Evolutionary conservation across 768 basidiomycete genomes (phyloP).

Genomic region (Daedalea quercina): DNA sequence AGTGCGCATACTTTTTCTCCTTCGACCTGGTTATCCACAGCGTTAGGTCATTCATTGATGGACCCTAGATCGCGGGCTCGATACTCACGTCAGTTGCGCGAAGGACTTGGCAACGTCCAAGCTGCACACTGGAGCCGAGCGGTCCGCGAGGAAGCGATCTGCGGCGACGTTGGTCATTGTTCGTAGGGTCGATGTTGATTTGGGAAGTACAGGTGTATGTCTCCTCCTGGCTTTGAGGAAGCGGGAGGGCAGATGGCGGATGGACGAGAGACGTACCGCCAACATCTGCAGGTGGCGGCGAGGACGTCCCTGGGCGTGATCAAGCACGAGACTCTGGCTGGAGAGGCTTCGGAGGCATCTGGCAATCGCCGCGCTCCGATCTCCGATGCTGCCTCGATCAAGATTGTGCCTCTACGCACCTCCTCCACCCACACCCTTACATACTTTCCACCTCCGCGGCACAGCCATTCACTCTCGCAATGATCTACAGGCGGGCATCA

Average conservation of each 20-base stretch:
- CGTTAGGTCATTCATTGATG: neutral
- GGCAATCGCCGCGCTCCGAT: neutral
- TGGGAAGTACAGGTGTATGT: neutral
- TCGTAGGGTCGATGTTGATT: neutral
- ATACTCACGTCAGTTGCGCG: conserved; percentile 50
- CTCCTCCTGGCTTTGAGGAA: neutral
- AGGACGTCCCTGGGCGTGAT: neutral
- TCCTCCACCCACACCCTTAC: neutral
- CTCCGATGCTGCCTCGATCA: neutral
- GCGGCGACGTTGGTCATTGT: conserved; percentile 30
- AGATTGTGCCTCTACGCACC: neutral
- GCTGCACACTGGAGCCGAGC: conserved; percentile 67
- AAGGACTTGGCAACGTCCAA: conserved; percentile 67
- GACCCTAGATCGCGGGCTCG: neutral
- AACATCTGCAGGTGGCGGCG: neutral
- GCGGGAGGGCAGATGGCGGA: neutral
- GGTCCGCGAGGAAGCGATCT: conserved; percentile 72
- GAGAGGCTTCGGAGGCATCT: neutral
- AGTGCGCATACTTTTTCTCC: conserved; percentile 79
- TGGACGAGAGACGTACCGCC: neutral
- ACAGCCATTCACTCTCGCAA: too few species aligned
- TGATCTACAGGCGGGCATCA: too few species aligned
- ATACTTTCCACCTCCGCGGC: neutral
- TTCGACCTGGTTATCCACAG: conserved; percentile 37
- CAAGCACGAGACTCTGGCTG: neutral